phyloP scores from a whole-genome alignment of 768 basidiomycete species.

The Lactarius quietus region DNA sequence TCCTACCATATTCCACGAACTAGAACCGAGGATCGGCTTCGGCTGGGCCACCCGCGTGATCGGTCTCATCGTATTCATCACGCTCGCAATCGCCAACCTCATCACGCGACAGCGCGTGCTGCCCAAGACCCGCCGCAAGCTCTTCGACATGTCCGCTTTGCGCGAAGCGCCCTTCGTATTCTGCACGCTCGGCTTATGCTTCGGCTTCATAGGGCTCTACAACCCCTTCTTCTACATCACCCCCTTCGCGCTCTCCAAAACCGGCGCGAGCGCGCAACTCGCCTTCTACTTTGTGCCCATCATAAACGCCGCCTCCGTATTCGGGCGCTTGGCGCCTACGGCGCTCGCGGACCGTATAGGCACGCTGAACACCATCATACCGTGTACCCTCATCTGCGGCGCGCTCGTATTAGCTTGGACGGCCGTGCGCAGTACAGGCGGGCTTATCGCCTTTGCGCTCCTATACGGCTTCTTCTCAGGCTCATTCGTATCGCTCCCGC shows the following conservation, averaged over 20 bases:
- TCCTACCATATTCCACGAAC: conserved; percentile 32
- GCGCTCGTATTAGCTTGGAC: conserved; percentile 34
- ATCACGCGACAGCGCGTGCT: conserved; percentile 26
- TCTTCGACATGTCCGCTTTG: conserved; percentile 22
- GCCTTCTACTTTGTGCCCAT: conserved; percentile 34
- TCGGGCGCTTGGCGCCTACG: conserved; percentile 33
- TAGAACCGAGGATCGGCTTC: conserved; percentile 30
- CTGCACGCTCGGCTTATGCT: conserved; percentile 27
- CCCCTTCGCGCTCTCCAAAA: conserved; percentile 26
- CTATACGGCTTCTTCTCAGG: conserved; percentile 40
- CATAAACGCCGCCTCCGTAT: conserved; percentile 32
- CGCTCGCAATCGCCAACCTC: conserved; percentile 27
- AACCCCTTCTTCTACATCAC: conserved; percentile 32
- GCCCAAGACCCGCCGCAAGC: conserved; percentile 23
- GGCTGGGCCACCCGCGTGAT: conserved; percentile 31
- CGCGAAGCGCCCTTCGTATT: conserved; percentile 29
- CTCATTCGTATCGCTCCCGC: conserved; percentile 22
- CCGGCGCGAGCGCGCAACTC: conserved; percentile 22
- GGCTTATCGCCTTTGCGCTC: conserved; percentile 34
- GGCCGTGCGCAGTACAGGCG: conserved; percentile 29
- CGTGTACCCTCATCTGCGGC: conserved; percentile 28
- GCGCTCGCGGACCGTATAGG: conserved; percentile 33
- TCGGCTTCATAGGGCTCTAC: conserved; percentile 24
- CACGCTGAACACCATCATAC: conserved; percentile 31
- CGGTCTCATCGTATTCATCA: conserved; percentile 28